Evolutionary conservation across 2,329 filamentous ascomycete genomes (phyloP).

Genomic region (Venturia oleaginea): DNA sequence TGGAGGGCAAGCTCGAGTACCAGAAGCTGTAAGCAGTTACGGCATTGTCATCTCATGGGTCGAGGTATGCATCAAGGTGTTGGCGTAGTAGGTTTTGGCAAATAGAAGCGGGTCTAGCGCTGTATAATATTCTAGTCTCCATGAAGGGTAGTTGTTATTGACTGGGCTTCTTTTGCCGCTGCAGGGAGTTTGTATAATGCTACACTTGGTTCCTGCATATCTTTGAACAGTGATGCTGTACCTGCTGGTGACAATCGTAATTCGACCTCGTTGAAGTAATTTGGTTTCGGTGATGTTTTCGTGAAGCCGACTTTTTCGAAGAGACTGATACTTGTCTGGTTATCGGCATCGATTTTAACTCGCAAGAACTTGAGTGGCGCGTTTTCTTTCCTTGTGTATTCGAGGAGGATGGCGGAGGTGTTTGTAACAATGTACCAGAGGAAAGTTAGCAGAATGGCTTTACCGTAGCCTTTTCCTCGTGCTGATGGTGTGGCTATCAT

Average conservation of each 20-base stretch:
- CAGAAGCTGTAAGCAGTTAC: conserved; percentile 64
- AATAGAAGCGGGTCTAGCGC: conserved; percentile 4
- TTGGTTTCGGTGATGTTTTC: conserved; percentile 40
- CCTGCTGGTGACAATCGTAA: conserved; percentile 24
- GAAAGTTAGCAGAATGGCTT: conserved; percentile 56
- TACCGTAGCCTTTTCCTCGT: conserved; percentile 56
- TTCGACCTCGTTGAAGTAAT: conserved; percentile 63
- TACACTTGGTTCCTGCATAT: conserved; percentile 10
- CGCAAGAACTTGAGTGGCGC: conserved; percentile 38
- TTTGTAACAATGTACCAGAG: conserved; percentile 57
- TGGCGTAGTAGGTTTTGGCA: conserved; percentile 1
- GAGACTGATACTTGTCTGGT: conserved; percentile 47
- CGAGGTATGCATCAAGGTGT: background rate
- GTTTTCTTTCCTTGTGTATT: conserved; percentile 17
- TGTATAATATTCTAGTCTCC: conserved; percentile 8
- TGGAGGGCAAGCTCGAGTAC: conserved; percentile 97
- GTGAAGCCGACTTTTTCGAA: conserved; percentile 54
- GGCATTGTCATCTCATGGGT: background rate
- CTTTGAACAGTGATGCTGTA: background rate
- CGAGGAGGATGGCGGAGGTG: conserved; percentile 41
- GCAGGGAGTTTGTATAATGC: conserved; percentile 9
- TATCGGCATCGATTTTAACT: conserved; percentile 53
- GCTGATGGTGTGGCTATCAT: conserved; percentile 62
- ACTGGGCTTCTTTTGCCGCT: background rate
- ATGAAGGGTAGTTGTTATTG: background rate